Percentiles rank a stretch among this genome's conserved stretches.
Evolutionary conservation across 192 early-diverging fungal species (phyloP).

Genomic region (Backusella parvicylindrica): DNA sequence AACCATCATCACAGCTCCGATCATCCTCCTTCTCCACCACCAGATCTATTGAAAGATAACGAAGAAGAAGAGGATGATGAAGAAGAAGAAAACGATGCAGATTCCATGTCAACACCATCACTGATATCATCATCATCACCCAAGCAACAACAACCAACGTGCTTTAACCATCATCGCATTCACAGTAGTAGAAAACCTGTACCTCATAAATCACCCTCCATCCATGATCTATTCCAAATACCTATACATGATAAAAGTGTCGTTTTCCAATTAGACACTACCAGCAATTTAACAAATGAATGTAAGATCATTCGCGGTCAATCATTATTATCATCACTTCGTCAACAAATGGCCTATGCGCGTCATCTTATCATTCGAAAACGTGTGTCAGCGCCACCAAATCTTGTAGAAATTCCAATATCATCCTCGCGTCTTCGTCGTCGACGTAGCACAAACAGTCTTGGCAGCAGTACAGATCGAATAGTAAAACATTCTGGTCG

Average conservation of each 20-base stretch:
- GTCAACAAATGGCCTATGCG: slow-evolving; percentile 13
- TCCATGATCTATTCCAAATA: slow-evolving; percentile 18
- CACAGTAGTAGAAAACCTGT: slow-evolving; percentile 18
- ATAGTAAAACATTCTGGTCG: slow-evolving; percentile 5
- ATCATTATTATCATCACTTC: slow-evolving; percentile 16
- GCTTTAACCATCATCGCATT: neutral
- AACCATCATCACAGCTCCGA: neutral
- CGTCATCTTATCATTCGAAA: neutral
- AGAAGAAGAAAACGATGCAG: neutral
- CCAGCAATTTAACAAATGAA: neutral
- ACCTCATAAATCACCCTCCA: slow-evolving; percentile 28
- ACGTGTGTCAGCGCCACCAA: neutral
- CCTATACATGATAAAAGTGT: slow-evolving; percentile 20
- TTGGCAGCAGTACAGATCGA: neutral
- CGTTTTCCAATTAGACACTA: slow-evolving; percentile 21
- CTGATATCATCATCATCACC: slow-evolving; percentile 1
- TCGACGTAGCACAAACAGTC: neutral
- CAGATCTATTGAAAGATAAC: slow-evolving; percentile 31
- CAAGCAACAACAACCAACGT: neutral
- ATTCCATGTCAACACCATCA: neutral
- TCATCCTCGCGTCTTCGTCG: neutral
- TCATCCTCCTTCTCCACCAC: neutral
- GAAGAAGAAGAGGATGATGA: slow-evolving; percentile 23
- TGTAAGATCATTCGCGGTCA: slow-evolving; percentile 28
- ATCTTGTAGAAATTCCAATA: slow-evolving; percentile 5